Evolutionary conservation across 169 alveolate genomes (phyloP).

Genomic region (Cryptosporidium sp.): DNA sequence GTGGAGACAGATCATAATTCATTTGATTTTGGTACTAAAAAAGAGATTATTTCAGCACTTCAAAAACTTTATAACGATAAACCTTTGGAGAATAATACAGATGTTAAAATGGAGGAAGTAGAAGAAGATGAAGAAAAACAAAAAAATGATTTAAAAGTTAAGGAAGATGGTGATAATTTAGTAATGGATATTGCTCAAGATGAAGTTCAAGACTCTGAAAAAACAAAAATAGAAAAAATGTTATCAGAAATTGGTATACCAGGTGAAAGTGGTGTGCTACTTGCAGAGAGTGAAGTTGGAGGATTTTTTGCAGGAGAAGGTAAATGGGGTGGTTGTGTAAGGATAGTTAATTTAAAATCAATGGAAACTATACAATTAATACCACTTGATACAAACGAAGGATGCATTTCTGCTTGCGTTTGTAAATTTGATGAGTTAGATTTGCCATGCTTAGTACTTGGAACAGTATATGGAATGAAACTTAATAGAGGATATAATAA

Average conservation of each 20-base stretch:
- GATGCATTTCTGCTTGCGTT: constrained; percentile 91
- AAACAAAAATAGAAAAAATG: neutral
- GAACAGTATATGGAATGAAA: constrained; percentile 91
- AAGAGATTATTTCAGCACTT: constrained; percentile 34
- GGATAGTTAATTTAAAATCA: constrained; percentile 87
- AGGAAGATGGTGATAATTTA: neutral
- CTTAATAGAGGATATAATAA: constrained; percentile 38
- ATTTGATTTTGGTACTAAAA: constrained; percentile 80
- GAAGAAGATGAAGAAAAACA: neutral
- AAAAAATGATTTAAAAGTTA: neutral
- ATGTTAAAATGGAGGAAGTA: neutral
- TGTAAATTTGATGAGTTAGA: constrained; percentile 89
- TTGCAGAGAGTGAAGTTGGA: constrained; percentile 84
- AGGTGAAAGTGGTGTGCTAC: constrained; percentile 79
- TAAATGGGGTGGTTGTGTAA: constrained; percentile 94
- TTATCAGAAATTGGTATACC: constrained; percentile 38
- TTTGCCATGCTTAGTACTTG: constrained; percentile 90
- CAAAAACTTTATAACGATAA: constrained; percentile 35
- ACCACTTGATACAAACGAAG: constrained; percentile 94
- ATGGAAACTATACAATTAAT: constrained; percentile 87
- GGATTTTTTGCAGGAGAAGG: constrained; percentile 93
- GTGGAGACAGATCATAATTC: constrained; percentile 92
- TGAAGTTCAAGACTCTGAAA: neutral
- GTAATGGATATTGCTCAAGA: constrained; percentile 2
- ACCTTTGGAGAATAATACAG: neutral